Conservation (phyloP, 176 grass and related monocot genomes). For the Ensete glaucum region DNA sequence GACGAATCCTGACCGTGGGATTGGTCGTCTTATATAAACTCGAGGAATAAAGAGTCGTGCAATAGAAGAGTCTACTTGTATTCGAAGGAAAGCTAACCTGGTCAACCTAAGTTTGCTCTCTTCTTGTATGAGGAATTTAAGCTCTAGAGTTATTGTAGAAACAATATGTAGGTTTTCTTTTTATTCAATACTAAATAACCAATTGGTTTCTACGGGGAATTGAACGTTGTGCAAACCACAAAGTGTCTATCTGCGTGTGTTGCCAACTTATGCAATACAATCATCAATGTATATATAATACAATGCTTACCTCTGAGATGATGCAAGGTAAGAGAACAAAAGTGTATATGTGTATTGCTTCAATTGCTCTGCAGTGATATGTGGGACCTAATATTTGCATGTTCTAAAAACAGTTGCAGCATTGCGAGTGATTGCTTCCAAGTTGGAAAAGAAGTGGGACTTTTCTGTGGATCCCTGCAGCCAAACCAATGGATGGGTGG, state of each 20-base stretch:
- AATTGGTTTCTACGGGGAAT: no score
- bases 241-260: no score
- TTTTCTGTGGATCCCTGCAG: conserved; percentile 10
- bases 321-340: neutral
- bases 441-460: conserved; percentile 9
- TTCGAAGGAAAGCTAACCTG: neutral
- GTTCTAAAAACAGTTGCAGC: neutral
- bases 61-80: neutral
- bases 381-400: neutral
- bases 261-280: no score
- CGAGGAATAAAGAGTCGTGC: no score
- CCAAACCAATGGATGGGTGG: neutral
- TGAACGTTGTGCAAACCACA: no score
- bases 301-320: no score
- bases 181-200: neutral
- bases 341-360: neutral
- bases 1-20: no score
- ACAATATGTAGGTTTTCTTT: neutral
- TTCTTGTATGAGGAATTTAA: neutral
- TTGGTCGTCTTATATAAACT: no score
- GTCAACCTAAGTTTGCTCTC: neutral
- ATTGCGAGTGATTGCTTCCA: neutral
- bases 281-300: no score
- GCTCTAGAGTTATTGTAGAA: no score
- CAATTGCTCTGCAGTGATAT: neutral